Conservation (phyloP, 192 early-diverging fungal species). For the Coemansia sp. region DNA sequence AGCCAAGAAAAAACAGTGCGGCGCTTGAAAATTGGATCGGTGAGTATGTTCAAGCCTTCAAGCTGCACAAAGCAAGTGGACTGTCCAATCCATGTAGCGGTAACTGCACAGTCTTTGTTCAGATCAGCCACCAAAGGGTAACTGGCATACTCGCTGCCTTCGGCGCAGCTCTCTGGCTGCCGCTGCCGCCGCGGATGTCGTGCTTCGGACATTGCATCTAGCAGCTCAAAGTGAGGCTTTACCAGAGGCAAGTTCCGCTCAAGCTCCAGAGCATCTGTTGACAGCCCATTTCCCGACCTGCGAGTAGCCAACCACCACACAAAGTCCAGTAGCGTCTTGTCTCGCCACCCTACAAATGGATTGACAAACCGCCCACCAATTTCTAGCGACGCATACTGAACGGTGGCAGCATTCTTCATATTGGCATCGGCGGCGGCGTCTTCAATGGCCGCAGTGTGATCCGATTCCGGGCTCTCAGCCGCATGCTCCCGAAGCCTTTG, state of each 20-base stretch:
- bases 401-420: not conserved
- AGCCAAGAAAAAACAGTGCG: conserved; percentile 67
- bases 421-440: not conserved
- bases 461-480: too few species aligned
- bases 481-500: not conserved
- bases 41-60: conserved; percentile 68
- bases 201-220: conserved; percentile 10
- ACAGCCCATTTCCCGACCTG: conserved; percentile 37
- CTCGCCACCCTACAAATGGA: conserved; percentile 47
- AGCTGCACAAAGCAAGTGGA: conserved; percentile 67
- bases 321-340: conserved; percentile 52
- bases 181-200: not conserved
- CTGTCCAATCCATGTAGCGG: conserved; percentile 58
- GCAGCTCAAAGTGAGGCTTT: conserved; percentile 22
- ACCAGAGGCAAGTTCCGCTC: conserved; percentile 28
- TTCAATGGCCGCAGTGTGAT: not conserved
- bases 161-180: not conserved
- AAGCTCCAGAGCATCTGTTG: conserved; percentile 12
- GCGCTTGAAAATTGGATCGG: conserved; percentile 71
- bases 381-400: conserved; percentile 21
- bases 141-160: conserved; percentile 6
- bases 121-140: conserved; percentile 12
- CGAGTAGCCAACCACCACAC: conserved; percentile 40
- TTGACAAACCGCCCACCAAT: conserved; percentile 50
- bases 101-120: conserved; percentile 5